phyloP scores from a whole-genome alignment of 1,139 yeast genomes.

The Zygoascus sp. region DNA sequence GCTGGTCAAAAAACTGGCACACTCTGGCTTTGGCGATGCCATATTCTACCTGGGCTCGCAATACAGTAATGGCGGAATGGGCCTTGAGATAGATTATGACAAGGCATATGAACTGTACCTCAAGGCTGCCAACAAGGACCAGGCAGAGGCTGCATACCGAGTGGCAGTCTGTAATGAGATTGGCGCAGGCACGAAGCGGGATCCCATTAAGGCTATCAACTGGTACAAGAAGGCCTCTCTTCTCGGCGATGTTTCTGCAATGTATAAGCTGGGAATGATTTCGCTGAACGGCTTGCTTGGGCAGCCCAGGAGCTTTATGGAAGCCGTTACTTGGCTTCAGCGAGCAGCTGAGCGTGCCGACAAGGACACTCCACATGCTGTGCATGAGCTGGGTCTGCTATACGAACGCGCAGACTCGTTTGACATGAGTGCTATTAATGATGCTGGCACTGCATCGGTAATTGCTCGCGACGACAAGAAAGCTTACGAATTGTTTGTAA shows the following conservation, averaged over 20 bases:
- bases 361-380: slow-evolving; percentile 47
- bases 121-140: slow-evolving; percentile 53
- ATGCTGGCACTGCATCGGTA: slow-evolving; percentile 26
- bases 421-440: slow-evolving; percentile 37
- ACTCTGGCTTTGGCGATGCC: slow-evolving; percentile 45
- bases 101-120: slow-evolving; percentile 56
- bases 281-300: slow-evolving; percentile 49
- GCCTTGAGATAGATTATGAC: slow-evolving; percentile 51
- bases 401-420: slow-evolving; percentile 58
- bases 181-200: slow-evolving; percentile 54
- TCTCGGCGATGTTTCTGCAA: slow-evolving; percentile 52
- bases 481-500: slow-evolving; percentile 65
- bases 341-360: slow-evolving; percentile 49
- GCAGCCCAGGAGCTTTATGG: slow-evolving; percentile 42
- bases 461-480: slow-evolving; percentile 44
- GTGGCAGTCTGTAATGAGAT: slow-evolving; percentile 65
- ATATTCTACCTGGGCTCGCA: slow-evolving; percentile 55
- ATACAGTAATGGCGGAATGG: slow-evolving; percentile 52
- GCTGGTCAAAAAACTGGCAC: slow-evolving; percentile 49
- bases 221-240: slow-evolving; percentile 57
- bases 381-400: slow-evolving; percentile 63
- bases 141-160: slow-evolving; percentile 57
- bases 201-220: slow-evolving; percentile 44
- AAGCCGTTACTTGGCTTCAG: slow-evolving; percentile 53
- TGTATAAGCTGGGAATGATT: slow-evolving; percentile 67